These are phyloP conservation scores for Vigna nakashimae DNA, from an alignment of 306 rosid species.

Conservation along the genomic window DNA sequence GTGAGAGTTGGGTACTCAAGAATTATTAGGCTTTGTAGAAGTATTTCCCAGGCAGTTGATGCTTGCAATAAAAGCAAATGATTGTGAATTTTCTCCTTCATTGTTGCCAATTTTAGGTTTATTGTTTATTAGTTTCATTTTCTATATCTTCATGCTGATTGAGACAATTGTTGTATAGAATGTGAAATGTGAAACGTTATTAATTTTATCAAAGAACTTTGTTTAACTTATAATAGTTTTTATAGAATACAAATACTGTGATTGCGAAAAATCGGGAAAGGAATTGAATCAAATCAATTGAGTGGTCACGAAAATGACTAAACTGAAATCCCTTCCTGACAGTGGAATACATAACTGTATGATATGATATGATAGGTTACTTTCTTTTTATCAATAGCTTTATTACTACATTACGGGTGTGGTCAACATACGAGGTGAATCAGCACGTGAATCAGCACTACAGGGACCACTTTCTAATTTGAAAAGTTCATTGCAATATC, in stretches of 20 bases:
- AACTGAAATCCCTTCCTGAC: neutral
- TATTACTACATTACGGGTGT: neutral
- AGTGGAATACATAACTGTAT: neutral
- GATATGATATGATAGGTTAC: neutral
- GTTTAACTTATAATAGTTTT: no score
- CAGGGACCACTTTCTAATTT: neutral
- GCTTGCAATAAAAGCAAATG: conserved; percentile 37
- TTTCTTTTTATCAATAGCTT: neutral
- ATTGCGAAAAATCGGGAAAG: neutral
- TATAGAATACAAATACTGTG: neutral
- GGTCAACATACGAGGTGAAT: neutral
- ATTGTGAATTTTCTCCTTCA: conserved; percentile 18
- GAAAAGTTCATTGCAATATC: neutral
- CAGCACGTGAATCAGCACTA: neutral
- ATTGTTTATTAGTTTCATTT: conserved; percentile 32
- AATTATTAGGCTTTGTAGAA: conserved; percentile 68
- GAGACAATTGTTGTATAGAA: neutral
- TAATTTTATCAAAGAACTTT: no score
- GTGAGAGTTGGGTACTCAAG: conserved; percentile 63
- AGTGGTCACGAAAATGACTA: neutral
- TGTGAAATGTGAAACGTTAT: neutral
- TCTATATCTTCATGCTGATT: conserved; percentile 36
- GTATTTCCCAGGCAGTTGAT: conserved; percentile 61
- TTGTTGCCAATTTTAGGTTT: conserved; percentile 21
- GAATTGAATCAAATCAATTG: neutral